phyloP scores from a whole-genome alignment of 2,329 filamentous ascomycete species.

The Diaporthe citrichinensis region DNA sequence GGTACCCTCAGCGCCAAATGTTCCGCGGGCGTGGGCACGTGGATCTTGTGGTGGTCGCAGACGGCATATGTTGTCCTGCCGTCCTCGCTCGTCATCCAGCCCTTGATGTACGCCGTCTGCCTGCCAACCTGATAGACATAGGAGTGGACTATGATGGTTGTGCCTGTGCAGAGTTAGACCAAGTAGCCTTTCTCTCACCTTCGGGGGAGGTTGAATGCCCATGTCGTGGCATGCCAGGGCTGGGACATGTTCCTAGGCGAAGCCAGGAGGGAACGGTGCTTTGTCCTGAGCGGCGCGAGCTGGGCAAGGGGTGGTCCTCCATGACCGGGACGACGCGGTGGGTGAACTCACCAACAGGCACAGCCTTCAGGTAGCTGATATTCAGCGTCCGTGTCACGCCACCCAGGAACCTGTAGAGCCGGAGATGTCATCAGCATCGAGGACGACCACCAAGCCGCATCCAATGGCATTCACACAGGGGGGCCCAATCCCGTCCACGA shows the following conservation, averaged over 20 bases:
- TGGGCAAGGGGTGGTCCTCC: neutral
- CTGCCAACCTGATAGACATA: conserved; percentile 61
- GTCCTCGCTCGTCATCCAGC: conserved; percentile 63
- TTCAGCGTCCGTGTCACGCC: conserved; percentile 64
- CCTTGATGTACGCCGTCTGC: conserved; percentile 66
- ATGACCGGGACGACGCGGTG: neutral
- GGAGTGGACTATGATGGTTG: conserved; percentile 58
- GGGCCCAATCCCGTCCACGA: neutral
- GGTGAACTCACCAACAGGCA: conserved; percentile 56
- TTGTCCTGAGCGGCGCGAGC: neutral
- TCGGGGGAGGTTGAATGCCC: too few species aligned
- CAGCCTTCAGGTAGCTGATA: conserved; percentile 64
- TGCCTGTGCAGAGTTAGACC: conserved; percentile 42
- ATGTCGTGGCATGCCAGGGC: neutral
- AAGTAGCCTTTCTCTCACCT: neutral
- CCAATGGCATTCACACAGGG: neutral
- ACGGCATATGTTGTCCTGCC: conserved; percentile 63
- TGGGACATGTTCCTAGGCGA: neutral
- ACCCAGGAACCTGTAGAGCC: conserved; percentile 56
- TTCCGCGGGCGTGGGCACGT: conserved; percentile 55
- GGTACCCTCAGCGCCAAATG: conserved; percentile 55
- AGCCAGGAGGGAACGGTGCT: neutral
- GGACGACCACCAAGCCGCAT: too few species aligned
- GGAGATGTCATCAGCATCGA: neutral
- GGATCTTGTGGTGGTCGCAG: conserved; percentile 67